Conservation (phyloP, 345 rosid genomes). For the Murraya koenigii region DNA sequence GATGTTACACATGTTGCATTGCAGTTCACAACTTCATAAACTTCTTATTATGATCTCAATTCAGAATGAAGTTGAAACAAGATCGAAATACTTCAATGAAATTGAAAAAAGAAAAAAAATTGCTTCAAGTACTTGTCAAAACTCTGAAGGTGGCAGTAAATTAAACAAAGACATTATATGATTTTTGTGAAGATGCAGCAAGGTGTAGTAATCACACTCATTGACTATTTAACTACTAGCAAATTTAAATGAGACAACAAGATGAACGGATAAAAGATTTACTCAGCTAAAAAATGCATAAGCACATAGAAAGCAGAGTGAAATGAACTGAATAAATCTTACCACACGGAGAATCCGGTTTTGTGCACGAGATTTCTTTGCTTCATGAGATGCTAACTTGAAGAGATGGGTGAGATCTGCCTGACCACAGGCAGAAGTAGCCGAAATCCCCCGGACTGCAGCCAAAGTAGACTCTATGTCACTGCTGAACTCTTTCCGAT, state of each 20-base stretch:
- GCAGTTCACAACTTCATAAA: not conserved
- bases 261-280: not conserved
- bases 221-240: not conserved
- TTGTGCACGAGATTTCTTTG: slow-evolving; percentile 65
- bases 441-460: slow-evolving; percentile 57
- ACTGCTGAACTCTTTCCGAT: slow-evolving; percentile 75
- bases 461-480: slow-evolving; percentile 64
- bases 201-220: not conserved
- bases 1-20: too few relatives aligned
- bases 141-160: not conserved
- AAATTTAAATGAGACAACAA: not conserved
- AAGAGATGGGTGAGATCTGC: slow-evolving; percentile 88
- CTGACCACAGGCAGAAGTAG: slow-evolving; percentile 58
- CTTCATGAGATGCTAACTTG: slow-evolving; percentile 80
- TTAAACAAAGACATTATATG: not conserved
- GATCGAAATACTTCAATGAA: not conserved
- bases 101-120: not conserved
- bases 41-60: not conserved
- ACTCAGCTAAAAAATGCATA: not conserved
- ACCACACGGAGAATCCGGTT: slow-evolving; percentile 86
- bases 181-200: not conserved
- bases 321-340: slow-evolving; percentile 18
- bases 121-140: not conserved
- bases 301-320: not conserved
- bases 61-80: not conserved